Evolutionary conservation across 2,329 filamentous ascomycete species (phyloP), one percentile per base, ranked within the genome.

Genomic region (Cryphonectria japonica): DNA sequence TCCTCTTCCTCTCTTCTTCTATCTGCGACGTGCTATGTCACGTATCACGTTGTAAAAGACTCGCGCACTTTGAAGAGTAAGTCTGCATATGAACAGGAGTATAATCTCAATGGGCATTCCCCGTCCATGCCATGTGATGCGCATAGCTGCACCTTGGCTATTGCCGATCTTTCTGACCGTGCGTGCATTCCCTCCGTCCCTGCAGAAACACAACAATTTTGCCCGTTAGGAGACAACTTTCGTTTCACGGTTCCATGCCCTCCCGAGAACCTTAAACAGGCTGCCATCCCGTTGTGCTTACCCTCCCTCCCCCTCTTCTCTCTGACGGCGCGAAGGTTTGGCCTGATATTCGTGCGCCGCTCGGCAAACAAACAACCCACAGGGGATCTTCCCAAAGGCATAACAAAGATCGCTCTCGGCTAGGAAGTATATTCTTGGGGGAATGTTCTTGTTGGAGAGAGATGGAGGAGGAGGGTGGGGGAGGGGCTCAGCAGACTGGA

Each of bases 271-370:
- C 34, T 39, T 61, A n/a, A 34, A 50, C 16, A 39, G 22, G 59
- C 34, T 39, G 59, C 19, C 59, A 61, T 61, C 59, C 46, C 19
- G 32, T 59, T 46, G 59, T 54, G 54, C 26, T 26, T 26, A 26
- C 29, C 7, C 19, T 11, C 29, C 5, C 19, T 50, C 14, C 39
- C 8, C 11, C 8, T 69, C 50, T 67, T 67, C 61, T 64, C 57
- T 70, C 57, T 61, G 52, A 70, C 69, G 26, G 59, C 65, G 39
- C 46, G 59, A 62, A 43, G 61, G 69, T 70, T 70, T 70, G 69
- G 59, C 65, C 65, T 70, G 43, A 70, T 70, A 60, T 70, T 68
- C 60, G 19, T 50, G 46, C 46, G 64, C 66, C 34, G 46, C 57
- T 70, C 64, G 69, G 65, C 69, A n/a, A 39, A 26, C 59, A 61